Conservation (phyloP, 352 stramenopile genomes). For the Aphanomyces euteiches region DNA sequence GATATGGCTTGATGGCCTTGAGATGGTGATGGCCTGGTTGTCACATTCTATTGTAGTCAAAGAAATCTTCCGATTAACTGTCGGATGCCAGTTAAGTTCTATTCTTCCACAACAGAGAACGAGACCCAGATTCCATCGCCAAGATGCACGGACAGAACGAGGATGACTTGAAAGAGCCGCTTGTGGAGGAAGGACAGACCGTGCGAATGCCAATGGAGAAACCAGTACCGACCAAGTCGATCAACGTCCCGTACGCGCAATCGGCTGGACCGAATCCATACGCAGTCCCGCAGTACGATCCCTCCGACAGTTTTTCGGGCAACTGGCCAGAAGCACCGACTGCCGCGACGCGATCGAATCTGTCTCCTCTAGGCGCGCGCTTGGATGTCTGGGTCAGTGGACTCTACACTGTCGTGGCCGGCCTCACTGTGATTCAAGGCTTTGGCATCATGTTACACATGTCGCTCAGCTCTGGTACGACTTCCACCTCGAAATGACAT, state of each 20-base stretch:
- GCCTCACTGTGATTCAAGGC: constrained; percentile 76
- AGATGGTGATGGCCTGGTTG: too few relatives aligned
- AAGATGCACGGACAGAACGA: constrained; percentile 60
- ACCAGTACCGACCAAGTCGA: constrained; percentile 35
- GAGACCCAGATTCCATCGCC: too few relatives aligned
- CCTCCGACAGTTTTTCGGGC: constrained; percentile 48
- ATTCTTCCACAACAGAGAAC: too few relatives aligned
- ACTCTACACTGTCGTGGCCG: constrained; percentile 81
- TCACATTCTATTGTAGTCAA: too few relatives aligned
- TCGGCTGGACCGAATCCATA: constrained; percentile 74
- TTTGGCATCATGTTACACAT: constrained; percentile 83
- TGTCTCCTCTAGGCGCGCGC: constrained; percentile 38
- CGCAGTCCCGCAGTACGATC: constrained; percentile 71
- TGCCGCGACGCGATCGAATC: constrained; percentile 38
- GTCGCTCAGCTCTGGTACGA: constrained; percentile 50
- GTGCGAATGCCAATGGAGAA: constrained; percentile 50
- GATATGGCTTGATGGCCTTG: too few relatives aligned
- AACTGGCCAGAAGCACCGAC: constrained; percentile 38
- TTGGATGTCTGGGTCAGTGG: constrained; percentile 82
- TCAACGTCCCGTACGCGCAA: constrained; percentile 44
- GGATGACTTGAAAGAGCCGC: constrained; percentile 70
- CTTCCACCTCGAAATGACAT: neutral
- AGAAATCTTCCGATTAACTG: too few relatives aligned
- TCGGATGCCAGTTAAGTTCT: too few relatives aligned
- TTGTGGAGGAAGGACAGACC: constrained; percentile 41